Base-by-base conservation (phyloP, 2,329 filamentous ascomycete genomes). In the Dichotomopilus funicola region DNA sequence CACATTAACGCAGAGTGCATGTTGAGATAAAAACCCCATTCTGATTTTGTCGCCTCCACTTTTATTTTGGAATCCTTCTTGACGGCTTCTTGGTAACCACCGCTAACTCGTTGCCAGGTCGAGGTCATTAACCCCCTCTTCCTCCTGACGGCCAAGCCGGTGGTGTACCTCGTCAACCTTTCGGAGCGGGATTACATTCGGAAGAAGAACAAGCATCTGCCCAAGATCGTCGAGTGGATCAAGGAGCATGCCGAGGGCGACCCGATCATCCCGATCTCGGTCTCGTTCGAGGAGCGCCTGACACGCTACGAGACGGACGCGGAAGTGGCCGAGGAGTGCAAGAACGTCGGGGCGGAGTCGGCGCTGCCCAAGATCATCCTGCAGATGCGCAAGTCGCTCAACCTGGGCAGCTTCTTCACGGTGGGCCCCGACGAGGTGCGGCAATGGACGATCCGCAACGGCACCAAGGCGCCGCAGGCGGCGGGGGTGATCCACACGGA, bases 131-230 rank as follows among this genome's bases (percentile, higher is more conserved):
- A 99, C 79, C 89, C 91, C 67, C 83, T 99, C 33, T 88, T 96
- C 77, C 86, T 99, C 57, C 83, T 99, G 58, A 91, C 91, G 40
- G 94, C 95, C 63, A 99, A 99, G 78, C 92, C 94, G 3, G 91
- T 96, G 56, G 92, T 99, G 64, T 97, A 90, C 77, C 81, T 99
- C 44, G 89, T 97, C 77, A 99, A 99, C 78, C 78, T 99, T 59
- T 96, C 90, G 61, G 95, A 99, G 78, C 91, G 85, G 74, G 94
- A 99, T 74, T 99, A 91, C 73, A 86, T 96, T 69, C 88, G 94
- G 68, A 94, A 97, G 79, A 99, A 97, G 87, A 99, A 99, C 83
- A 99, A 99, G 85, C 85, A 99, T 76, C 83, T 99, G 54, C 83
- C 88, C 63, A 94, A 92, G 77, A 86, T 97, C 64, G 89, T 88